Conservation (phyloP, 495 filamentous ascomycete species). For the Pseudomonodictys pantanalensis region DNA sequence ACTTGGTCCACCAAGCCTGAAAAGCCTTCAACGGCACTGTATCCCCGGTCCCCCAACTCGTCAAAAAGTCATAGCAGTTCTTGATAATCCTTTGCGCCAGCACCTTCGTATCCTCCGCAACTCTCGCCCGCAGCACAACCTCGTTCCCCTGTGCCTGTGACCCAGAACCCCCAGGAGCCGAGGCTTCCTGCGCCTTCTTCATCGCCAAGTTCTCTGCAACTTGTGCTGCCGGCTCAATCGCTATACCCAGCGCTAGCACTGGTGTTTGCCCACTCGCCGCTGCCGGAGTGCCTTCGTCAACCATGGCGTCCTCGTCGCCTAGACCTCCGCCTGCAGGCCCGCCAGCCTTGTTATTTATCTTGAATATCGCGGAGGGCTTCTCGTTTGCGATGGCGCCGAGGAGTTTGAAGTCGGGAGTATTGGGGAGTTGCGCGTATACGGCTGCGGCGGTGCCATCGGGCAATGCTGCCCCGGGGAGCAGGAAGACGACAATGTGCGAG, state of each 20-base stretch:
- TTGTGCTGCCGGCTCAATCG: constrained; percentile 68
- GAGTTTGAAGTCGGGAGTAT: constrained; percentile 62
- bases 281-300: constrained; percentile 32
- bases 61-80: constrained; percentile 96
- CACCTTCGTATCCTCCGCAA: constrained; percentile 59
- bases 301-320: constrained; percentile 48
- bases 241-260: constrained; percentile 72
- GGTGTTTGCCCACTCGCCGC: constrained; percentile 26
- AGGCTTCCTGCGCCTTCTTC: constrained; percentile 51
- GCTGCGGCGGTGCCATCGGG: constrained; percentile 77
- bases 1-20: constrained; percentile 96
- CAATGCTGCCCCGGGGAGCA: constrained; percentile 74
- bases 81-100: constrained; percentile 90
- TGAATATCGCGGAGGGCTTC: constrained; percentile 87
- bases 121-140: constrained; percentile 15
- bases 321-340: constrained; percentile 39
- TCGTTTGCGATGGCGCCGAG: constrained; percentile 84
- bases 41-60: constrained; percentile 78
- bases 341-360: constrained; percentile 46
- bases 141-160: constrained; percentile 34
- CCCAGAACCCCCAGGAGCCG: constrained; percentile 30
- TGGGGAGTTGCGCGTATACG: constrained; percentile 76
- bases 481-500: constrained; percentile 81
- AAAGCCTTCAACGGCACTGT: constrained; percentile 88
- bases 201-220: constrained; percentile 67